Percentiles rank a stretch among this genome's conserved stretches.
phyloP scores from a whole-genome alignment of 495 filamentous ascomycete genomes.

The Baudoinia panamericana region DNA sequence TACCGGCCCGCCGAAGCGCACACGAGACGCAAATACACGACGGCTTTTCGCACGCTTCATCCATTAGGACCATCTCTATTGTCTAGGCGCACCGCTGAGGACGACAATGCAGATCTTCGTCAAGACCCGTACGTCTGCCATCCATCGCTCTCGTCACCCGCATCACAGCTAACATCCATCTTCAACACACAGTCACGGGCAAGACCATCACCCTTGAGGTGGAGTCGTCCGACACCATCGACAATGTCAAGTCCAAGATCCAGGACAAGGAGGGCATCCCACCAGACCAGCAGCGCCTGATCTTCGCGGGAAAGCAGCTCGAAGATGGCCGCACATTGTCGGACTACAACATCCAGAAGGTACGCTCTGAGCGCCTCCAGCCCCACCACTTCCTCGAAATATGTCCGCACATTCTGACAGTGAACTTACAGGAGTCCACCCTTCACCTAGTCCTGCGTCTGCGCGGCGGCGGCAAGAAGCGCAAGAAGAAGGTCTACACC shows the following conservation, averaged over 20 bases:
- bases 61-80: not conserved
- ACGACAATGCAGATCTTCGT: constrained; percentile 94
- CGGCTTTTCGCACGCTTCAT: no score
- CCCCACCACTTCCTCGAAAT: no score
- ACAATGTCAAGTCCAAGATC: constrained; percentile 98
- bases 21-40: no score
- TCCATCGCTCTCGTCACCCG: not conserved
- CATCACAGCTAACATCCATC: not conserved
- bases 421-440: no score
- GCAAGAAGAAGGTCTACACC: constrained; percentile 99
- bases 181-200: constrained; percentile 52
- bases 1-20: no score
- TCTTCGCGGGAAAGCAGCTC: constrained; percentile 99
- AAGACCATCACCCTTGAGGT: constrained; percentile 99
- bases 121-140: constrained; percentile 56
- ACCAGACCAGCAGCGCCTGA: constrained; percentile 99
- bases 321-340: constrained; percentile 98
- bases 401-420: no score
- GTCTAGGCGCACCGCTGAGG: constrained; percentile 4
- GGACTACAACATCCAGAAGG: constrained; percentile 99
- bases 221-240: constrained; percentile 98
- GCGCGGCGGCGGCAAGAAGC: constrained; percentile 95
- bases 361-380: no score
- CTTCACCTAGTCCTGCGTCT: constrained; percentile 97
- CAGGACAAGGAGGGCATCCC: constrained; percentile 99